Evolutionary conservation across 225 moss, liverwort and hornwort species (phyloP).

Genomic region (Thuidium tamariscinum): DNA sequence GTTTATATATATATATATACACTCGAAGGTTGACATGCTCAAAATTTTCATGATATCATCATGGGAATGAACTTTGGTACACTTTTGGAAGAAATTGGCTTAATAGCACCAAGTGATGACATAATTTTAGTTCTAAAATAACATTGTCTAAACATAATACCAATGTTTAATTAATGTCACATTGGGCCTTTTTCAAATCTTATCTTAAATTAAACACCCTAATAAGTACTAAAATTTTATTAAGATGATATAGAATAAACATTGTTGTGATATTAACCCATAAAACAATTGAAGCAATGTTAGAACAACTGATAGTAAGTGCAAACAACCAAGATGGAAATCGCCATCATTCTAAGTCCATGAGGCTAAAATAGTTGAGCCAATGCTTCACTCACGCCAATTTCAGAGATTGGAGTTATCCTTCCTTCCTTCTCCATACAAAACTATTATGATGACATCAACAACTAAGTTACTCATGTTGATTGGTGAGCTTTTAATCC

Average conservation of each 20-base stretch:
- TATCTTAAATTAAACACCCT: not conserved
- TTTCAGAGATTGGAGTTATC: not conserved
- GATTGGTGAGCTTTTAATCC: too few relatives aligned
- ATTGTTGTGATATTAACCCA: too few relatives aligned
- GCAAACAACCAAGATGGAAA: not conserved
- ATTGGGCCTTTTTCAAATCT: too few relatives aligned
- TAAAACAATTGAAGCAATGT: not conserved
- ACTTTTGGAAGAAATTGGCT: not conserved
- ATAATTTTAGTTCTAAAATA: not conserved
- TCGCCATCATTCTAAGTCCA: not conserved
- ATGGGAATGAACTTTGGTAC: not conserved
- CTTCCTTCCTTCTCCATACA: not conserved
- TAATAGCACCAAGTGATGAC: too few relatives aligned
- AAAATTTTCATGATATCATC: too few relatives aligned
- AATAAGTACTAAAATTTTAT: not conserved
- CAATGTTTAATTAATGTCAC: not conserved
- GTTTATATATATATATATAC: too few relatives aligned
- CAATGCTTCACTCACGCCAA: rapidly evolving
- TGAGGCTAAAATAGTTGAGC: not conserved
- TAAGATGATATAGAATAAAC: too few relatives aligned
- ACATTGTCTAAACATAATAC: not conserved
- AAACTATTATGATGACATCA: not conserved
- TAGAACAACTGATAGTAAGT: too few relatives aligned
- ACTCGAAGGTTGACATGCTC: too few relatives aligned
- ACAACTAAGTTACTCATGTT: too few relatives aligned